Evolutionary conservation across 1,139 yeast species (phyloP).

Genomic region (Candida neerlandica): DNA sequence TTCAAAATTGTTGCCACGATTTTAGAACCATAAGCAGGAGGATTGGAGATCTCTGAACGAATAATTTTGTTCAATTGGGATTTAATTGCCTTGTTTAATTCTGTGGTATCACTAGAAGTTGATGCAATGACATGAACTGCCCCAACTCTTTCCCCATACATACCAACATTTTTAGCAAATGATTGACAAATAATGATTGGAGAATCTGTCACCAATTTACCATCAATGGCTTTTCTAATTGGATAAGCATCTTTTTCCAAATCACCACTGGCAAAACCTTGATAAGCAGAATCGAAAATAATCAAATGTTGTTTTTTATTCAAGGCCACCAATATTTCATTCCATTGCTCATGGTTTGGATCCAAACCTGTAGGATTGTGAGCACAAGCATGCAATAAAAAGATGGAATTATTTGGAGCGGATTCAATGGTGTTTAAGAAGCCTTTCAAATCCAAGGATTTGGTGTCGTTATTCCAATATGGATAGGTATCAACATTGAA

Average conservation of each 20-base stretch:
- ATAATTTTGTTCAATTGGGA: conserved; percentile 81
- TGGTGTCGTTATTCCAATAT: conserved; percentile 67
- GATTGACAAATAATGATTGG: conserved; percentile 86
- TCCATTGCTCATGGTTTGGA: conserved; percentile 49
- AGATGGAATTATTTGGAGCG: conserved; percentile 80
- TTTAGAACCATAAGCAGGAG: conserved; percentile 96
- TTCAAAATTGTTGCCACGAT: conserved; percentile 78
- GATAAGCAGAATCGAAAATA: conserved; percentile 52
- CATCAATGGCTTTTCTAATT: conserved; percentile 75
- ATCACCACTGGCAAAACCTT: conserved; percentile 63
- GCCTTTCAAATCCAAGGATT: conserved; percentile 69
- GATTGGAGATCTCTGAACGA: conserved; percentile 87
- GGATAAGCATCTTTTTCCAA: conserved; percentile 85
- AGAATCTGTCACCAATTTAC: conserved; percentile 28
- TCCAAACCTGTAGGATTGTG: conserved; percentile 56
- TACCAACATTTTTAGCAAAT: conserved; percentile 96
- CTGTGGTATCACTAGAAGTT: conserved; percentile 23
- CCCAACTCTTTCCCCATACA: conserved; percentile 98
- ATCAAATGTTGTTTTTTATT: conserved; percentile 41
- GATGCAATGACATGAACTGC: conserved; percentile 76
- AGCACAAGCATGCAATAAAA: conserved; percentile 56
- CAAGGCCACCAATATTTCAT: conserved; percentile 41
- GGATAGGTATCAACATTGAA: conserved; percentile 70
- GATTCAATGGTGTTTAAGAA: conserved; percentile 62
- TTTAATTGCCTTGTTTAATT: conserved; percentile 51